Base-by-base conservation (phyloP, 768 basidiomycete species). In the Mycena belliarum region DNA sequence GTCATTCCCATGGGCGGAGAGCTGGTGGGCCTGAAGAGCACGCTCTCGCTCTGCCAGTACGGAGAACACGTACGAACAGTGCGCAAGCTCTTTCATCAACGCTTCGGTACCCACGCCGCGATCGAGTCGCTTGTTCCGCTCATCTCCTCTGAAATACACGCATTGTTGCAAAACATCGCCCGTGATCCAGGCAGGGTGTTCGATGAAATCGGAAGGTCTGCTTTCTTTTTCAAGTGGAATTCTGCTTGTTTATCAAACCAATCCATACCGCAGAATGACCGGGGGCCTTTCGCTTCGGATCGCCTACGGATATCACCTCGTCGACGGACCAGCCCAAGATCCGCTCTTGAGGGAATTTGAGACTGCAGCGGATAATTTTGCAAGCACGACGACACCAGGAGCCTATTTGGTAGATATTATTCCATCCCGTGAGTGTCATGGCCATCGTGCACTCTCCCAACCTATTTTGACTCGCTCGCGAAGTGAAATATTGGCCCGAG, bases 1-100 rank as follows among this genome's bases (percentile, higher is more conserved):
- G 55, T 72, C 18, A 64, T 75, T 46, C 70, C 70, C 29, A 77
- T 80, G 75, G 72, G 73, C 9, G 75, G 75, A 15, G 75, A 77
- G 20, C 57, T 35, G 14, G 16, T 35, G 18, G 18, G 37, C 3
- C 20, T 38, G 18, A 38, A 38, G 2, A 38, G 20, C 12, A 38
- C 18, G 6, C 37, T 38, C 18, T 38, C 37, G 12, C 33, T 35
- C 33, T 35, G 33, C 16, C 33, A 35, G 33, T 35, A 38, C 18
- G 37, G 37, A n/a, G 37, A 38, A 38, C 37, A n/a, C 5, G 37
- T 38, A n/a, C 3, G 18, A n/a, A 38, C 37, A 6, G 37, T n/a
- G 37, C 37, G 37, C 37, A 38, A 38, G 10, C 37, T 38, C 20
- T 38, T 38, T 10, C 37, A 38, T 38, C 37, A 38, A n/a, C 18